A percentile compares a stretch with the other conserved stretches of the same genome.
These are phyloP conservation scores for Prillingera fragicola DNA, from an alignment of 1,284 basidiomycete genomes.

Conservation along the genomic window DNA sequence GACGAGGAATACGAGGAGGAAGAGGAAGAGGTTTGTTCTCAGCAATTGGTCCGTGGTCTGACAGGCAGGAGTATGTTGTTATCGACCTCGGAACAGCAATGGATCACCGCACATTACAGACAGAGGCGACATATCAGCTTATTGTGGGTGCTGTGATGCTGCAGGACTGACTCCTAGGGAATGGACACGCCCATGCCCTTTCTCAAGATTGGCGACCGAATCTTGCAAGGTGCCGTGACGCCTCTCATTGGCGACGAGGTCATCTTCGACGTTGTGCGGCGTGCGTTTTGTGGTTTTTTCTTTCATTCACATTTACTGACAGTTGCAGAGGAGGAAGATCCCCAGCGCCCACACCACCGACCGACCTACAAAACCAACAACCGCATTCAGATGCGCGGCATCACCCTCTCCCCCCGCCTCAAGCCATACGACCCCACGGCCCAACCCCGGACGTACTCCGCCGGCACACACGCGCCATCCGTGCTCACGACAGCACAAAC, in stretches of 20 bases:
- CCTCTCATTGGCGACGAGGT: conserved; percentile 45
- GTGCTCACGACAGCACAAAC: background rate
- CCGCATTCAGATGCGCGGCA: conserved; percentile 30
- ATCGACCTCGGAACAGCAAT: conserved; percentile 38
- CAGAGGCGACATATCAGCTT: conserved; percentile 38
- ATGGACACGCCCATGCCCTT: conserved; percentile 45
- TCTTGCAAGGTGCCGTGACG: conserved; percentile 38
- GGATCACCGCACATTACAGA: conserved; percentile 30
- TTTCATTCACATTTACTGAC: background rate
- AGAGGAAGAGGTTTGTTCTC: conserved; percentile 34
- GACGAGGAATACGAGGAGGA: conserved; percentile 36
- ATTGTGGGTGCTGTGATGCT: conserved; percentile 27
- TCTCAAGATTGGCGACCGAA: conserved; percentile 42
- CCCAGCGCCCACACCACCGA: conserved; percentile 28
- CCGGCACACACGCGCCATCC: background rate
- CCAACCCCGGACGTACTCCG: background rate
- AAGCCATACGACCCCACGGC: background rate
- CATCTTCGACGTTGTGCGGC: conserved; percentile 34
- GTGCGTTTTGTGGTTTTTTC: conserved; percentile 19
- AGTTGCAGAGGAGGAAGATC: conserved; percentile 27
- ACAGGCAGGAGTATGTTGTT: conserved; percentile 29
- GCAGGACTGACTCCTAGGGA: conserved; percentile 23
- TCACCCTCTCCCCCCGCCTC: conserved; percentile 20
- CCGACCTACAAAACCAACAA: conserved; percentile 26
- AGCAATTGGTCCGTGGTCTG: background rate